Conservation (phyloP, 1,284 basidiomycete genomes). For the Somion occarium region DNA sequence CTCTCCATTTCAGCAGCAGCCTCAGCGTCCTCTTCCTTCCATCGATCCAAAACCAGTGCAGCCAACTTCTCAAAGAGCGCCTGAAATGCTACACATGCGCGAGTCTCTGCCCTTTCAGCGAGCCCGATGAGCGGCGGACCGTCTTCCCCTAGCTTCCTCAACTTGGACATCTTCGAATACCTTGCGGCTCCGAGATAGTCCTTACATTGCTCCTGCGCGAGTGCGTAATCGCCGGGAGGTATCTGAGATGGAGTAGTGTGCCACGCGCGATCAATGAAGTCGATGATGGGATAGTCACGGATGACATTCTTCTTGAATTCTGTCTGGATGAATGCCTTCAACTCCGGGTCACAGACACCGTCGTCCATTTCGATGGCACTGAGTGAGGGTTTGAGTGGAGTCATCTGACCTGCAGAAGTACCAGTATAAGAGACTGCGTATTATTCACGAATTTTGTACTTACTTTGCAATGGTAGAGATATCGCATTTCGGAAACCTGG, state of each 20-base stretch:
- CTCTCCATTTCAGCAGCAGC: background rate
- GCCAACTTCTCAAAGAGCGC: background rate
- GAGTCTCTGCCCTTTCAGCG: background rate
- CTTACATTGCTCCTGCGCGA: background rate
- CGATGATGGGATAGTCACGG: background rate
- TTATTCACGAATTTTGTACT: background rate
- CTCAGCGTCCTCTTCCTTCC: background rate
- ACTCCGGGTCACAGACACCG: background rate
- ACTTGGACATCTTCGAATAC: background rate
- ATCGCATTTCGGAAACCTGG: no score
- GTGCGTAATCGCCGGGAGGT: background rate
- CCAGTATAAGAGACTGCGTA: background rate
- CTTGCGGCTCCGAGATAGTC: background rate
- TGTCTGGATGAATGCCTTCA: constrained; percentile 1
- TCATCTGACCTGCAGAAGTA: background rate
- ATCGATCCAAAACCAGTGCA: background rate
- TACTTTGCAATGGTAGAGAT: background rate
- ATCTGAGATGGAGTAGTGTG: background rate
- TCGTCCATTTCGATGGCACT: background rate
- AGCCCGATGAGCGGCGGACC: background rate
- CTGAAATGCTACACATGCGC: background rate
- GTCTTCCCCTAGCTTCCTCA: no score
- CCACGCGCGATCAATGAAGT: constrained; percentile 6
- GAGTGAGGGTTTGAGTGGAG: background rate
- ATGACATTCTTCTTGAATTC: background rate